These are phyloP conservation scores for Taphrina communis DNA, from an alignment of 1,139 yeast genomes.

Conservation along the genomic window DNA sequence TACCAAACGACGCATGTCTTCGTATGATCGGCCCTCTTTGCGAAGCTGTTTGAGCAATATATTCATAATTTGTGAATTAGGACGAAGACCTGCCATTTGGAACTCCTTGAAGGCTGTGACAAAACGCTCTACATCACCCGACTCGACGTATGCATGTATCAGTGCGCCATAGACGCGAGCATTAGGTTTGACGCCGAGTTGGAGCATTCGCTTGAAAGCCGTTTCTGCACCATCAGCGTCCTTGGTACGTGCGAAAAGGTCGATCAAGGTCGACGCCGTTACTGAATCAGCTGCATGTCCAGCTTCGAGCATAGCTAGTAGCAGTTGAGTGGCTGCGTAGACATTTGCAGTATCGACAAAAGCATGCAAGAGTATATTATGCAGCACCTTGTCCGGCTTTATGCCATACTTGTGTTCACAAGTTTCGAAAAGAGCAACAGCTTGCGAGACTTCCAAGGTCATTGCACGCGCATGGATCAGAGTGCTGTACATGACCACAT, in stretches of 20 bases:
- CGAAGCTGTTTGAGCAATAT: constrained; percentile 26
- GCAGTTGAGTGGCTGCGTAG: constrained; percentile 3
- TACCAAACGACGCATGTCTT: constrained; percentile 23
- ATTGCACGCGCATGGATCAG: constrained; percentile 26
- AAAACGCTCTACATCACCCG: constrained; percentile 21
- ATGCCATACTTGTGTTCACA: constrained; percentile 15
- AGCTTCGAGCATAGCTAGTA: constrained; percentile 15
- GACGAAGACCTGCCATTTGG: not conserved
- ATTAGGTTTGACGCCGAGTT: constrained; percentile 26
- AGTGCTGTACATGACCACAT: constrained; percentile 28
- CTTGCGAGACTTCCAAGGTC: constrained; percentile 22
- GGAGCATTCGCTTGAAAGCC: constrained; percentile 23
- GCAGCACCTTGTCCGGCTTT: constrained; percentile 27
- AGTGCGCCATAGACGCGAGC: constrained; percentile 20
- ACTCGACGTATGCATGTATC: constrained; percentile 39
- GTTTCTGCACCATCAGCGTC: constrained; percentile 31
- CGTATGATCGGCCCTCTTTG: constrained; percentile 15
- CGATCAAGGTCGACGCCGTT: constrained; percentile 33
- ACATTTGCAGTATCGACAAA: constrained; percentile 19
- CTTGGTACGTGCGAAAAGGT: constrained; percentile 26
- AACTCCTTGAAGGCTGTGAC: not conserved
- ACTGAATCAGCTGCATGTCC: constrained; percentile 17
- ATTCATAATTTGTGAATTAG: constrained; percentile 27
- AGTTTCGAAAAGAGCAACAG: constrained; percentile 3
- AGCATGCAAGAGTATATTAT: constrained; percentile 33